Evolutionary conservation across 805 yeast species (phyloP).

Genomic region (Saturnispora saitoi): DNA sequence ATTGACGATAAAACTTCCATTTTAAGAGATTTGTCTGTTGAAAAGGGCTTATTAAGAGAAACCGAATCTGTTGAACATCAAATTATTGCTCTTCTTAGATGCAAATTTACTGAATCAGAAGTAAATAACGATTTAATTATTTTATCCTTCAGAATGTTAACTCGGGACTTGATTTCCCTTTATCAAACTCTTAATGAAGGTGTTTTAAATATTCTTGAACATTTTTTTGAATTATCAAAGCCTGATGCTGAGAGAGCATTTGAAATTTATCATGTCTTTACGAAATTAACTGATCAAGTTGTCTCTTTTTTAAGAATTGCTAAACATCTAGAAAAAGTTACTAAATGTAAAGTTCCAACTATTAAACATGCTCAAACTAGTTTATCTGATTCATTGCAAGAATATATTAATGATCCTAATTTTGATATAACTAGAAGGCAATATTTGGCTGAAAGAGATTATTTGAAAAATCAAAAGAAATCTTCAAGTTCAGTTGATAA

Average conservation of each 20-base stretch:
- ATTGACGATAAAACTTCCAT: slow-evolving; percentile 46
- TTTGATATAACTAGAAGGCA: slow-evolving; percentile 75
- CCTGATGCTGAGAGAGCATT: slow-evolving; percentile 82
- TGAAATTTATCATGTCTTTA: slow-evolving; percentile 75
- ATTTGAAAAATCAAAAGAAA: slow-evolving; percentile 19
- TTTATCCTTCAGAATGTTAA: slow-evolving; percentile 79
- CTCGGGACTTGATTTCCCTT: slow-evolving; percentile 78
- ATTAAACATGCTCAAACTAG: slow-evolving; percentile 97
- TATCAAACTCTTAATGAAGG: slow-evolving; percentile 94
- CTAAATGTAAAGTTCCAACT: slow-evolving; percentile 88
- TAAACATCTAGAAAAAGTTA: slow-evolving; percentile 75
- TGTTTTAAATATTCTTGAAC: slow-evolving; percentile 85
- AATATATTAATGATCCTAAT: slow-evolving; percentile 78
- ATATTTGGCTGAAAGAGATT: slow-evolving; percentile 59
- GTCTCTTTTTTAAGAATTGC: slow-evolving; percentile 84
- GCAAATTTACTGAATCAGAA: slow-evolving; percentile 71
- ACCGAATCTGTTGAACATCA: slow-evolving; percentile 80
- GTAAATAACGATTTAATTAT: slow-evolving; percentile 76
- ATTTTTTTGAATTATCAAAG: slow-evolving; percentile 86
- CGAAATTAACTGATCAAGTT: slow-evolving; percentile 77
- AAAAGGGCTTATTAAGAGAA: slow-evolving; percentile 75
- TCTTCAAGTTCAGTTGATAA: neutral
- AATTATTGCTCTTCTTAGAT: slow-evolving; percentile 64
- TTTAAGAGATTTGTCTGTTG: slow-evolving; percentile 55
- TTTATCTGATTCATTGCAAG: slow-evolving; percentile 75